Evolutionary conservation across 208 protist species (phyloP), one percentile per base, ranked within the genome.

Genomic region (Kentomonas sorsogonicus): DNA sequence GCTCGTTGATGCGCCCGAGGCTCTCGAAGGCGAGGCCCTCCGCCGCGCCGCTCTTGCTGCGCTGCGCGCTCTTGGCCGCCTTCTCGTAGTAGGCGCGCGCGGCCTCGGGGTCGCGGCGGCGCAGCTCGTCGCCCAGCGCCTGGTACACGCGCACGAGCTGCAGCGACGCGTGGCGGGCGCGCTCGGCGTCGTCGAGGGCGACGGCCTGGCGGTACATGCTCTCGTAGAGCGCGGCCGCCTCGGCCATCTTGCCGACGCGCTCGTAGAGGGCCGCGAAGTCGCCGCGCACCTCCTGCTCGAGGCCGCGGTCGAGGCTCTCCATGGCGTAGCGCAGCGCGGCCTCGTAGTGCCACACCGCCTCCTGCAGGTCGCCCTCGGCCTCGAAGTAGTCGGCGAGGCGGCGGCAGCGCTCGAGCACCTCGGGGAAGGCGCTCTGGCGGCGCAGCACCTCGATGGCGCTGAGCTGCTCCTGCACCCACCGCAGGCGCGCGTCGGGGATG

Each of bases 371-470:
- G 2, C 80, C 43, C 51, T 88, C 83, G 15, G 34, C 59, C 40
- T 95, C 89, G 55, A 95, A 95, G 63, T 91, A 95, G 53, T 90
- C 65, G 5, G 89, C 78, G 2, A 93, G 72, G 23, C 72, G 50
- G 29, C 73, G 55, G 56, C 81, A 95, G 57, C 66, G 69, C 18
- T 58, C 22, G 34, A 77, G 75, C 18, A 93, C 81, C 38, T 80
- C 65, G 39, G 52, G 56, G 60, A 95, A 95, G 58, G 90, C 80
- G 52, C 86, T 91, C 65, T 91, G 78, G n/a, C 83, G 74, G 2
- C 86, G 80, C 36, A 89, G 67, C 50, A 86, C 78, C 66, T 95
- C 89, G 0, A 90, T 61, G 2, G 69, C 55, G 27, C 69, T 73
- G 26, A 95, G 76, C 66, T 83, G 59, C 50, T 89, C 64, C 72